Percentiles rank a stretch among this genome's conserved stretches.
phyloP scores from a whole-genome alignment of 1,284 basidiomycete genomes.

The Apiotrichum akiyoshidainum region DNA sequence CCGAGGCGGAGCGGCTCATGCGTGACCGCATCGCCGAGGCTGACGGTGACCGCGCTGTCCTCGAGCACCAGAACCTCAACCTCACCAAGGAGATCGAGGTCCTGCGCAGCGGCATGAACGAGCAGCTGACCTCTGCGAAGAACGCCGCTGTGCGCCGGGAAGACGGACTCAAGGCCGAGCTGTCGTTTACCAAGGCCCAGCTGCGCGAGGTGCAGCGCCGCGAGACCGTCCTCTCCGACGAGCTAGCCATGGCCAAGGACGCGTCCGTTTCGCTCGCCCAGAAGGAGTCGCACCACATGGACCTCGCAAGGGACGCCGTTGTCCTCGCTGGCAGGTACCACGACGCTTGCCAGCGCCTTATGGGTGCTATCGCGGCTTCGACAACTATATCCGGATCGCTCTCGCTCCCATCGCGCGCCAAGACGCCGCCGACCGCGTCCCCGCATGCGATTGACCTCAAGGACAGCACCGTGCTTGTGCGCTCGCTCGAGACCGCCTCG shows the following conservation, averaged over 20 bases:
- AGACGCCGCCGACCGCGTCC: slow-evolving; percentile 3
- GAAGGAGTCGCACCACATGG: slow-evolving; percentile 32
- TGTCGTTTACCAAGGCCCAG: slow-evolving; percentile 47
- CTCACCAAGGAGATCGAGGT: slow-evolving; percentile 56
- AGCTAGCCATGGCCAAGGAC: slow-evolving; percentile 45
- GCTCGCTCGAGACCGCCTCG: slow-evolving; percentile 46
- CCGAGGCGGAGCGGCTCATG: slow-evolving; percentile 76
- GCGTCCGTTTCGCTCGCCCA: slow-evolving; percentile 29
- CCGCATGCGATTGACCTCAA: slow-evolving; percentile 26
- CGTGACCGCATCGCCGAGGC: slow-evolving; percentile 85
- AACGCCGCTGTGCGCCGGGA: slow-evolving; percentile 45
- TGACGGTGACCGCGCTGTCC: slow-evolving; percentile 81
- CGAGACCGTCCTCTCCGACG: slow-evolving; percentile 43
- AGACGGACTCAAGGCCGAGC: slow-evolving; percentile 49
- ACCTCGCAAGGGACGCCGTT: slow-evolving; percentile 43
- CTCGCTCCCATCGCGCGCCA: slow-evolving; percentile 21
- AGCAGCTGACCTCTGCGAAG: slow-evolving; percentile 44
- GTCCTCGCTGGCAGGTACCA: slow-evolving; percentile 42
- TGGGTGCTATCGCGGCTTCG: slow-evolving; percentile 41
- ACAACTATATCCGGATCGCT: slow-evolving; percentile 45
- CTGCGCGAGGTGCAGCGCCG: slow-evolving; percentile 44
- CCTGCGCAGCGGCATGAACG: slow-evolving; percentile 36
- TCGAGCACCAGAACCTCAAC: slow-evolving; percentile 80
- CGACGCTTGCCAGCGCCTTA: slow-evolving; percentile 41
- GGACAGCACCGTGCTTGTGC: slow-evolving; percentile 32